Percentiles rank a stretch among this genome's conserved stretches.
Evolutionary conservation across 2,329 filamentous ascomycete species (phyloP).

Genomic region (Sodiomyces alkalinus): DNA sequence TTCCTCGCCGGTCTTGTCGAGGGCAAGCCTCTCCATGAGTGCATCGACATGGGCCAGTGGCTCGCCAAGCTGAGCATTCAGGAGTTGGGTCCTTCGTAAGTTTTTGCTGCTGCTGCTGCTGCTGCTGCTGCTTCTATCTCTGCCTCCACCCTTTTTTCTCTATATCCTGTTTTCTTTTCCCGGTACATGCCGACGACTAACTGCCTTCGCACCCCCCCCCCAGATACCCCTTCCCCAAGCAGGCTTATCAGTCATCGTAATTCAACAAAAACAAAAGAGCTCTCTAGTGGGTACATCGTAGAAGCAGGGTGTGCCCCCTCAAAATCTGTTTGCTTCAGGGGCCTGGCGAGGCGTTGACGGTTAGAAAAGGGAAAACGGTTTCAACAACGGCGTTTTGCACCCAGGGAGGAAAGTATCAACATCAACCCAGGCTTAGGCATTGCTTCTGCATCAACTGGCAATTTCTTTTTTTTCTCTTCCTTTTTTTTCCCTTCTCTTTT

Average conservation of each 20-base stretch:
- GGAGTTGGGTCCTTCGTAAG: conserved; percentile 91
- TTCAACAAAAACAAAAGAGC: neutral
- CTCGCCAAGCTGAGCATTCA: conserved; percentile 85
- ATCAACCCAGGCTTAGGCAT: too few species aligned
- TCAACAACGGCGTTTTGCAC: conserved; percentile 37
- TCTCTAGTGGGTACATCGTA: conserved; percentile 3
- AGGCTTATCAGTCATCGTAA: conserved; percentile 46
- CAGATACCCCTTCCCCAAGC: conserved; percentile 72
- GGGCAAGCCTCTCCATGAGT: conserved; percentile 63
- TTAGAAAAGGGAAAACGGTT: conserved; percentile 27
- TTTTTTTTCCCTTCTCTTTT: too few species aligned
- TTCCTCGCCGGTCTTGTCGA: conserved; percentile 81
- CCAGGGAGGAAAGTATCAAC: too few species aligned
- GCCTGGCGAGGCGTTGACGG: conserved; percentile 26
- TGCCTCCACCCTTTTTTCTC: neutral
- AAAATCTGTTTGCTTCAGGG: conserved; percentile 5
- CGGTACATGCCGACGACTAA: neutral
- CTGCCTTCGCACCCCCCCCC: conserved; percentile 4
- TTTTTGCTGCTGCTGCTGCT: too few species aligned
- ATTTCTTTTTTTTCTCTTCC: too few species aligned
- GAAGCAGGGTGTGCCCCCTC: too few species aligned
- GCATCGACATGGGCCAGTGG: conserved; percentile 92
- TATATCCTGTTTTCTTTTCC: neutral
- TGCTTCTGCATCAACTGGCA: conserved; percentile 4
- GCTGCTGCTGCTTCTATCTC: too few species aligned